Conservation (phyloP, 139 green algal genomes). For the Chlorella vulgaris region DNA sequence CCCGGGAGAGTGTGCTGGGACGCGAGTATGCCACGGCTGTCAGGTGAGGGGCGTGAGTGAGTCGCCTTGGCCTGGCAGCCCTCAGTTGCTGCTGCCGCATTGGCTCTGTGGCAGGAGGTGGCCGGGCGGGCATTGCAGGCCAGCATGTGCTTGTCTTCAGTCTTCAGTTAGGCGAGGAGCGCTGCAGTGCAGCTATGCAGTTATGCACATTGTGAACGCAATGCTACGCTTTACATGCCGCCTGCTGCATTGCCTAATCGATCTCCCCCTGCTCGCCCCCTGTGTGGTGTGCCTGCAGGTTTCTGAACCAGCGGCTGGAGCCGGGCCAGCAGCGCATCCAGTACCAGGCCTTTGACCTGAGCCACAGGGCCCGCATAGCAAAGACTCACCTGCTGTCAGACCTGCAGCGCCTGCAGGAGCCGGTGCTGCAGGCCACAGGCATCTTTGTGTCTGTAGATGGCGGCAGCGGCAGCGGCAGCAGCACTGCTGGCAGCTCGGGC, state of each 20-base stretch:
- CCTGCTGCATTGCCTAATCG: too few relatives aligned
- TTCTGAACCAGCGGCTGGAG: conserved; percentile 12
- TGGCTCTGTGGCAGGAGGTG: too few relatives aligned
- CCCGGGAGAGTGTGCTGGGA: conserved; percentile 86
- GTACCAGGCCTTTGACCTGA: conserved; percentile 29
- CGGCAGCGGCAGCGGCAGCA: neutral
- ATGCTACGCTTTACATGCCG: too few relatives aligned
- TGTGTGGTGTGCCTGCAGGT: neutral
- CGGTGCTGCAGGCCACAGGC: conserved; percentile 35
- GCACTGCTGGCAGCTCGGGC: too few relatives aligned
- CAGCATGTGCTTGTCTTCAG: too few relatives aligned
- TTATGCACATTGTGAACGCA: too few relatives aligned
- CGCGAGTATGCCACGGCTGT: conserved; percentile 80
- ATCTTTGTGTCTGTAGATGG: conserved; percentile 31
- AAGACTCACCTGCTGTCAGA: conserved; percentile 68
- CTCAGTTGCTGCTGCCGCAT: too few relatives aligned
- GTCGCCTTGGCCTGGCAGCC: too few relatives aligned
- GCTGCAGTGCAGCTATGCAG: too few relatives aligned
- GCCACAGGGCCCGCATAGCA: conserved; percentile 69
- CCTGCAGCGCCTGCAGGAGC: conserved; percentile 52
- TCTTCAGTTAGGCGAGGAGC: too few relatives aligned
- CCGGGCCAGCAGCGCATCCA: conserved; percentile 5
- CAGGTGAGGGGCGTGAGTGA: conserved; percentile 33
- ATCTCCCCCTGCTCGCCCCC: too few relatives aligned
- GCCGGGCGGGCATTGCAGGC: too few relatives aligned